Percentiles rank a stretch among this genome's conserved stretches.
These are phyloP conservation scores for Naganishia sp. DNA, from an alignment of 1,284 basidiomycete species.

Conservation along the genomic window DNA sequence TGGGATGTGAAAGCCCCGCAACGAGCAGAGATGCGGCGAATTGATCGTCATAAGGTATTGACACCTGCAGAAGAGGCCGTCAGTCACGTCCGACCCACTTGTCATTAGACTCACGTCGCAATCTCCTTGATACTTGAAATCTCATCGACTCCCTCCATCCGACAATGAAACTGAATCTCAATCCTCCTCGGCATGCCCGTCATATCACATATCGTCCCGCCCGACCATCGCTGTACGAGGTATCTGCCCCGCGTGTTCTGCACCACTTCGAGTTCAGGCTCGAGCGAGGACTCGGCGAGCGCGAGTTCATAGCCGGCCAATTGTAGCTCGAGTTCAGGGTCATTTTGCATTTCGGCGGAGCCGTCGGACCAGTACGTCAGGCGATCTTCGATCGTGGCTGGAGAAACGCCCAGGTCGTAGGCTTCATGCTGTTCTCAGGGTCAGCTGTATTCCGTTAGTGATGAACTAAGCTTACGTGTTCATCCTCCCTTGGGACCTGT, in stretches of 20 bases:
- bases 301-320: constrained; percentile 15
- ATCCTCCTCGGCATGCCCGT: constrained; percentile 79
- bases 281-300: constrained; percentile 1
- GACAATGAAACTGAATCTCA: constrained; percentile 96
- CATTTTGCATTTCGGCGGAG: constrained; percentile 3
- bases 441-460: background rate
- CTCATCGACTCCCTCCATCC: constrained; percentile 73
- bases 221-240: constrained; percentile 81
- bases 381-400: constrained; percentile 11
- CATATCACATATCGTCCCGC: constrained; percentile 88
- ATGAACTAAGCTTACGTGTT: constrained; percentile 59
- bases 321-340: constrained; percentile 16
- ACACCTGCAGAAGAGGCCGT: constrained; percentile 50
- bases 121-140: constrained; percentile 90
- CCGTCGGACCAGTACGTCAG: constrained; percentile 10
- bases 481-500: constrained; percentile 75
- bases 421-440: constrained; percentile 41
- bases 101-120: constrained; percentile 60
- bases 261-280: constrained; percentile 20
- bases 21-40: constrained; percentile 84
- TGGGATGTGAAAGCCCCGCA: constrained; percentile 82
- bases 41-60: constrained; percentile 89
- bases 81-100: background rate
- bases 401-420: constrained; percentile 47
- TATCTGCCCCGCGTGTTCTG: constrained; percentile 64